Conservation (phyloP, 495 filamentous ascomycete species). For the Lasiosphaeriaceae sp. region DNA sequence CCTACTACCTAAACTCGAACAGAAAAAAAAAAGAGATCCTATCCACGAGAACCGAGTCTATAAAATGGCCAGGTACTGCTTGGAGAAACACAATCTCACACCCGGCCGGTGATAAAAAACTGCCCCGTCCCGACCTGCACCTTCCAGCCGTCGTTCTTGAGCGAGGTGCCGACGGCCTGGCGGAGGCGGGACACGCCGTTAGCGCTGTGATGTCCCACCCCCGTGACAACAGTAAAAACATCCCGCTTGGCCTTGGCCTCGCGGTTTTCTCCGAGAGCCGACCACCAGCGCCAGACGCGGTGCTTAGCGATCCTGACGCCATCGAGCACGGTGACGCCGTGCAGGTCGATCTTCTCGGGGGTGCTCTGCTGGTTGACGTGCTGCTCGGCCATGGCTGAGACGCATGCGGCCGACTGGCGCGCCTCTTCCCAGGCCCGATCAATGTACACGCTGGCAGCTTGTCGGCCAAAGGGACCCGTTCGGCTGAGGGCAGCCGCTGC, state of each 20-base stretch:
- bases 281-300: conserved; percentile 75
- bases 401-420: conserved; percentile 17
- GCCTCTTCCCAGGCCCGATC: conserved; percentile 29
- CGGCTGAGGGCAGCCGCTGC: conserved; percentile 30
- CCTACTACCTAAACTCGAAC: too few relatives aligned
- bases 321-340: conserved; percentile 77
- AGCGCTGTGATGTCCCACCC: conserved; percentile 72
- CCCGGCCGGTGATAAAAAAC: conserved; percentile 59
- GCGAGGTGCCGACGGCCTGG: conserved; percentile 72
- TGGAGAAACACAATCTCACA: conserved; percentile 1
- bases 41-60: too few relatives aligned
- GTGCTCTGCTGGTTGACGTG: conserved; percentile 60
- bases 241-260: conserved; percentile 39
- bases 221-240: conserved; percentile 73
- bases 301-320: conserved; percentile 70
- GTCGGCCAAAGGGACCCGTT: conserved; percentile 37
- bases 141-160: conserved; percentile 79
- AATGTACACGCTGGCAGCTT: conserved; percentile 35
- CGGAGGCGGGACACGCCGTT: conserved; percentile 70
- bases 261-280: conserved; percentile 57
- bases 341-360: conserved; percentile 63
- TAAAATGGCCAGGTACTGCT: too few relatives aligned
- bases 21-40: too few relatives aligned
- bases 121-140: conserved; percentile 64
- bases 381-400: conserved; percentile 46